These are phyloP conservation scores for Cladophialophora immunda DNA, from an alignment of 2,329 filamentous ascomycete species.

Conservation along the genomic window DNA sequence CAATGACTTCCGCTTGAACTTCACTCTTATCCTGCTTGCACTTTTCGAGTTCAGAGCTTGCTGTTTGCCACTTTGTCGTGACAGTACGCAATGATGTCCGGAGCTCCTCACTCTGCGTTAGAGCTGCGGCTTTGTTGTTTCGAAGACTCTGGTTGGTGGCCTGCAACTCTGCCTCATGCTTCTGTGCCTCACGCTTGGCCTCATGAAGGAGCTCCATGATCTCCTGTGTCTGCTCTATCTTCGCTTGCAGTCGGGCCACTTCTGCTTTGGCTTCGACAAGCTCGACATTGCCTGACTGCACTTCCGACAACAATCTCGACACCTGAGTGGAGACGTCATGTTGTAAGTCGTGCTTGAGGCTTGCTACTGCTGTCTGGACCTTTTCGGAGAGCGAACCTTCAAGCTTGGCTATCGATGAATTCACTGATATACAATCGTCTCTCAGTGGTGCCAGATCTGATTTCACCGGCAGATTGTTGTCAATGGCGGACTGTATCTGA, in stretches of 20 bases:
- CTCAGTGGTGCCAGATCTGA: constrained; percentile 15
- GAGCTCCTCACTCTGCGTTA: constrained; percentile 9
- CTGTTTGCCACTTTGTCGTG: constrained; percentile 22
- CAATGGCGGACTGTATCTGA: constrained; percentile 10
- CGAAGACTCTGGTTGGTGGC: constrained; percentile 5
- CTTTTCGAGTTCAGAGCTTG: constrained; percentile 18
- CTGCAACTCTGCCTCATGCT: not conserved
- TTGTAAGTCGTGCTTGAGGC: constrained; percentile 17
- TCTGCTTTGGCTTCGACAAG: constrained; percentile 18
- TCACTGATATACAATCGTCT: constrained; percentile 2
- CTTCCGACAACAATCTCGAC: constrained; percentile 3
- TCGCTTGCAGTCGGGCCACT: constrained; percentile 14
- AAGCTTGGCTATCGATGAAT: not conserved
- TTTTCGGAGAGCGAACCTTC: constrained; percentile 7
- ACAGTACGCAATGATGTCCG: constrained; percentile 5
- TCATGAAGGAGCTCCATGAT: constrained; percentile 19
- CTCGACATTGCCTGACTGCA: constrained; percentile 9
- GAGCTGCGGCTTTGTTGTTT: constrained; percentile 6
- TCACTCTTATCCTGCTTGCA: constrained; percentile 19
- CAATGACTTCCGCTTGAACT: not conserved
- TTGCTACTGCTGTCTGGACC: constrained; percentile 9
- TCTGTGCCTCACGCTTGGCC: constrained; percentile 15
- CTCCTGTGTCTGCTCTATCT: constrained; percentile 7
- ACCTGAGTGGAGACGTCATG: constrained; percentile 3
- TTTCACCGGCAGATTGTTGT: constrained; percentile 15